Evolutionary conservation across 78 protist species (phyloP), one percentile per base, ranked within the genome.

Genomic region (Reticulomyxa filosa): DNA sequence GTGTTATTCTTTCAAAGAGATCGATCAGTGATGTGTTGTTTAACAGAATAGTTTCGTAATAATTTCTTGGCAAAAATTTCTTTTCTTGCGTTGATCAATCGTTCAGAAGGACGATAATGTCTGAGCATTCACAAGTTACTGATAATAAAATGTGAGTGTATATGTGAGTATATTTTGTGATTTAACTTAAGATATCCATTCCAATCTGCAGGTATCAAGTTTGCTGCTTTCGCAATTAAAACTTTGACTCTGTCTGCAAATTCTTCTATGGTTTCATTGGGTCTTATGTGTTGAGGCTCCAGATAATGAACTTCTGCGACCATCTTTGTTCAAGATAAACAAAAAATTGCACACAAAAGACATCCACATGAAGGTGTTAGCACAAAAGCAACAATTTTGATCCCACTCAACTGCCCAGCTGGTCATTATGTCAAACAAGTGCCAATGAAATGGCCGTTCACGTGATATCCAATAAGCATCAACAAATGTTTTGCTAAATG

Each of bases 381-480:
- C 20, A n/a, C 20, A n/a, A n/a, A 56, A 56, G 20, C 62, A 56
- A n/a, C 62, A 56, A n/a, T 46, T 46, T 46, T 46, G 20, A 53
- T 76, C n/a, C n/a, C 75, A 79, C 10, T 79, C 82, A 6, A 81
- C 67, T 32, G 79, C 74, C 90, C 90, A 84, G 6, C 74, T 29
- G 34, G 79, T 74, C 90, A 81, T 70, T 32, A 89, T 35, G 30
- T 62, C 55, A 27, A 86, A 57, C 61, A 81, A 36, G 62, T 89
- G 83, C 66, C 71, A 29, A 17, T 66, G 67, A 65, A 89, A 84
- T 26, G 87, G 76, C 57, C 83, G 74, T 46, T 77, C 66, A 29
- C 67, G 55, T 27, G 86, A 77, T 53, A 82, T 81, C 92, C 92
- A 86, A 67, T 75, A 89, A 34, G 82, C 74, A 64, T 83, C 86